Base-by-base conservation (phyloP, 2,329 filamentous ascomycete species). In the Ophiostoma tasmaniense region DNA sequence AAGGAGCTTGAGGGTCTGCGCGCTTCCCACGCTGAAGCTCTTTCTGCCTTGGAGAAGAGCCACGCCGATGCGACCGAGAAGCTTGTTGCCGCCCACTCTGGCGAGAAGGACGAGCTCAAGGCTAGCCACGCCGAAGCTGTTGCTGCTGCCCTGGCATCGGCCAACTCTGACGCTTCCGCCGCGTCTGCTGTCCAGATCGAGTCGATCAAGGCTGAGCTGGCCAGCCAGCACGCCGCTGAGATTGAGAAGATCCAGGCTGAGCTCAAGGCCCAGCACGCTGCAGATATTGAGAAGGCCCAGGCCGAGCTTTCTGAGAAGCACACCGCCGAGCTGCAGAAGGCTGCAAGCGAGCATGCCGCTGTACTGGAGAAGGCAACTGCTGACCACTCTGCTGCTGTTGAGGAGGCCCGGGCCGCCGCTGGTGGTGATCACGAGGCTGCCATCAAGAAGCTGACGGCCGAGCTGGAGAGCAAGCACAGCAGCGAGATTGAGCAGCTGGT, bases 401-500 rank as follows among this genome's bases (percentile, higher is more conserved):
- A 80, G 45, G 73, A 76, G 13, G 72, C 77, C 35, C 82, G 80
- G 76, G 78, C 80, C 61, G 78, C 62, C 1, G 62, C 59, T 10
- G 62, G 62, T n/a, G 62, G 62, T n/a, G 33, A 65, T n/a, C 62
- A 22, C 11, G 62, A 17, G 1, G 62, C 61, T 64, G 64, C 76
- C 22, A 74, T 84, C 5, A 78, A 80, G 55, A 74, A 76, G 13
- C 72, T 78, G 39, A 82, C 81, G 76, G 79, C 81, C 61, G 78
- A 80, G 64, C 76, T 75, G 33, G 79, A 82, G 66, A 75, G 77
- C 35, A 74, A 76, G 25, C 70, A 70, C 45, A 17, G 64, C n/a
- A 42, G 39, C 78, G 83, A 85, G 71, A 75, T 87, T 8, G 79
- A 83, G 73, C 79, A 81, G 72, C 76, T 81, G 7, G 79, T 82